A percentile compares a stretch with the other conserved stretches of the same genome.
Conservation (phyloP, 2,329 filamentous ascomycete species). For the Aquanectria penicillioides region DNA sequence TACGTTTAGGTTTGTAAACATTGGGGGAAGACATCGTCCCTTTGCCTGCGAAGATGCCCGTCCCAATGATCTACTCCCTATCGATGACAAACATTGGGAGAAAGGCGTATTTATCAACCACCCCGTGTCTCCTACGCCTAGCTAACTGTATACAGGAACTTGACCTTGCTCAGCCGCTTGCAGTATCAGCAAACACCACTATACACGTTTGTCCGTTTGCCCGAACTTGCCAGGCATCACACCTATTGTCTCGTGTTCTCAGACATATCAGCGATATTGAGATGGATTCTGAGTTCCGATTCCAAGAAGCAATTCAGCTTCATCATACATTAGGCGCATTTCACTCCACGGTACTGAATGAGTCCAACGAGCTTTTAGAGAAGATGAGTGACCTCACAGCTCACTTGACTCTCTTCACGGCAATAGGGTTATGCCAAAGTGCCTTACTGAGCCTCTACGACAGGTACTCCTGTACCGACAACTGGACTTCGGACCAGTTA, state of each 20-base stretch:
- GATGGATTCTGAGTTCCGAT: neutral
- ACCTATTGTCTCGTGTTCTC: conserved; percentile 1
- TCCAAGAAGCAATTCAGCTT: conserved; percentile 7
- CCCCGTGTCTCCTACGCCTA: no score
- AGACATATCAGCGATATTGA: conserved; percentile 3
- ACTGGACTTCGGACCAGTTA: neutral
- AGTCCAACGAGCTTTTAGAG: neutral
- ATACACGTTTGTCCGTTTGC: conserved; percentile 5
- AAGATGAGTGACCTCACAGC: neutral
- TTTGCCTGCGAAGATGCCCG: conserved; percentile 13
- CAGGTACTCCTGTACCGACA: conserved; percentile 4
- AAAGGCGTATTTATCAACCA: neutral
- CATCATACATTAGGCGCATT: neutral
- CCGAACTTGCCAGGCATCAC: neutral
- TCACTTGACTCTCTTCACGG: neutral
- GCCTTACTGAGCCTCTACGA: conserved; percentile 1
- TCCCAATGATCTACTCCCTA: neutral
- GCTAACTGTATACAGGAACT: neutral
- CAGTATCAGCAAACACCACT: neutral
- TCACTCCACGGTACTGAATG: neutral
- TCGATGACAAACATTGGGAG: conserved; percentile 1
- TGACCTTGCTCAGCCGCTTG: conserved; percentile 7
- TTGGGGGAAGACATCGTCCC: neutral
- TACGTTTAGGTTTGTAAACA: neutral
- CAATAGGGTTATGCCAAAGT: neutral